These are phyloP conservation scores for Cladosporium halotolerans DNA, from an alignment of 2,329 filamentous ascomycete genomes.

Conservation along the genomic window DNA sequence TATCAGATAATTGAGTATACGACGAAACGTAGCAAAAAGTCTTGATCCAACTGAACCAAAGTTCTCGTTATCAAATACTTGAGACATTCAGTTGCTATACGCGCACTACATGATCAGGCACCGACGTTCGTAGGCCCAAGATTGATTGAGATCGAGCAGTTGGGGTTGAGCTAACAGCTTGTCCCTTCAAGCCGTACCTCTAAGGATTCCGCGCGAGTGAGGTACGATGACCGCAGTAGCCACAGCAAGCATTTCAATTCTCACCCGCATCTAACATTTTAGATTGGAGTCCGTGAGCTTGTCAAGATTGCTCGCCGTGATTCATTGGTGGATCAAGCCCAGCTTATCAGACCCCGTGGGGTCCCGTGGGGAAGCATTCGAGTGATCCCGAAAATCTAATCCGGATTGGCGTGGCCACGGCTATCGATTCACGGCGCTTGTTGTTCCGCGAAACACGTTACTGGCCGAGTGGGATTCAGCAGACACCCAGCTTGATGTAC, in stretches of 20 bases:
- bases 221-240: not conserved
- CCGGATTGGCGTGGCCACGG: not conserved
- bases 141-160: not conserved
- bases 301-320: not conserved
- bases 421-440: not conserved
- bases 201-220: not conserved
- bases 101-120: not conserved
- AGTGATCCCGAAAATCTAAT: not conserved
- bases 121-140: not conserved
- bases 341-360: not conserved
- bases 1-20: not conserved
- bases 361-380: not conserved
- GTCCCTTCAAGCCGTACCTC: not conserved
- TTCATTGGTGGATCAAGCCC: not conserved
- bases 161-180: not conserved
- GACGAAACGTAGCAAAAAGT: not conserved
- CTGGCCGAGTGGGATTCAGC: not conserved
- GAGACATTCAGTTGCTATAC: not conserved
- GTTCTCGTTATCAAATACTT: not conserved
- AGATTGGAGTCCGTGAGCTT: not conserved
- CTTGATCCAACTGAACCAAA: not conserved
- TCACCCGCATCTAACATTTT: not conserved
- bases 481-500: not conserved
- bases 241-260: not conserved
- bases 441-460: constrained; percentile 3